A percentile compares a stretch with the other conserved stretches of the same genome.
These are phyloP conservation scores for Purpureocillium takamizusanense DNA, from an alignment of 2,329 filamentous ascomycete species.

Conservation along the genomic window DNA sequence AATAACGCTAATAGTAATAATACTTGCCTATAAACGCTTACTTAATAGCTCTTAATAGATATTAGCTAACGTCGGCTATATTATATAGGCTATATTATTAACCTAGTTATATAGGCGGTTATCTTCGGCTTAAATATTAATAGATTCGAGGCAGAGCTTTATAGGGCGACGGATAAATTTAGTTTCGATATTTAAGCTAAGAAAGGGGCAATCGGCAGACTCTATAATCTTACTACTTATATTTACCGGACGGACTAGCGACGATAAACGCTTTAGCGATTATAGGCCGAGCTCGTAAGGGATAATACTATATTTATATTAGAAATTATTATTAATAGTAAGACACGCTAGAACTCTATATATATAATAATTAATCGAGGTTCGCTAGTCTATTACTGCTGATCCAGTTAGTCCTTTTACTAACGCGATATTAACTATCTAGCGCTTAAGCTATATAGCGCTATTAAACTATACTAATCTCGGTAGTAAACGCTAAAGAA, in stretches of 20 bases:
- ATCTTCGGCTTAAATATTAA: too few relatives aligned
- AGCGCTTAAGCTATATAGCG: constrained; percentile 1
- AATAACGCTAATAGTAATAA: constrained; percentile 1
- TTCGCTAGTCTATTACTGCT: background rate
- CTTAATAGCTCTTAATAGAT: background rate
- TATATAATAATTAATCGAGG: constrained; percentile 1
- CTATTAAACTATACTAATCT: constrained; percentile 1
- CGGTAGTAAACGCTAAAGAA: background rate
- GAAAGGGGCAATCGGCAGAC: background rate
- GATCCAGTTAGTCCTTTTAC: background rate
- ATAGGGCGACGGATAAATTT: too few relatives aligned
- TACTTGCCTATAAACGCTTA: constrained; percentile 1
- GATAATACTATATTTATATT: too few relatives aligned
- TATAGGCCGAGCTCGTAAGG: too few relatives aligned
- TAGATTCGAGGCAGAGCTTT: too few relatives aligned
- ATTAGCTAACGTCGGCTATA: too few relatives aligned
- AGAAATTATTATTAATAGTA: background rate
- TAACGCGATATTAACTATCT: background rate
- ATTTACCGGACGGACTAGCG: background rate
- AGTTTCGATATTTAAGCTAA: too few relatives aligned
- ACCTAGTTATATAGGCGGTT: background rate
- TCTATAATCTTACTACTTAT: constrained; percentile 1
- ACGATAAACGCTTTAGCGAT: too few relatives aligned
- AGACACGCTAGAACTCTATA: constrained; percentile 1
- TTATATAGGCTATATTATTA: background rate